phyloP scores from a whole-genome alignment of 2,329 filamentous ascomycete species.

The Dendrostoma leiphaemia region DNA sequence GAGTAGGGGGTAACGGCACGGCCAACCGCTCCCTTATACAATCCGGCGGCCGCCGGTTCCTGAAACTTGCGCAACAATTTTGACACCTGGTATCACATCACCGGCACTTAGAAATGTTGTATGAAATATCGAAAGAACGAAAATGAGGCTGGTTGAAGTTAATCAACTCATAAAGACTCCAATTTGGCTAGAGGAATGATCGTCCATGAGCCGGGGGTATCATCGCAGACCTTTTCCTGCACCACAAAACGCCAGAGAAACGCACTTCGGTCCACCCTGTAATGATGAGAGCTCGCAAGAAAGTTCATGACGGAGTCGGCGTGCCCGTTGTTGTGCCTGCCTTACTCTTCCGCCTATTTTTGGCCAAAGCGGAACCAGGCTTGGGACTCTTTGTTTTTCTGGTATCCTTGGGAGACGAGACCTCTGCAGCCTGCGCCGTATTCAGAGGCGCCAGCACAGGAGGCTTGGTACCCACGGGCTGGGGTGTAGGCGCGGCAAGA shows the following conservation, averaged over 20 bases:
- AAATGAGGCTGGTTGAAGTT: no score
- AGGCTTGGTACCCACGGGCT: slow-evolving; percentile 21
- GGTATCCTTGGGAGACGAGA: slow-evolving; percentile 34
- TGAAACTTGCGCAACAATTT: no score
- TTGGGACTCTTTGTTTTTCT: slow-evolving; percentile 45
- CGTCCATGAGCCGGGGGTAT: slow-evolving; percentile 1
- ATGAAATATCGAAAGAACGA: no score
- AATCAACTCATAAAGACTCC: neutral
- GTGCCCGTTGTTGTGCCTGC: slow-evolving; percentile 19
- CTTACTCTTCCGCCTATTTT: slow-evolving; percentile 47
- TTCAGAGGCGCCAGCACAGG: slow-evolving; percentile 32
- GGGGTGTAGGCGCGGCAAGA: slow-evolving; percentile 19
- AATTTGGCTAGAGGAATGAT: neutral
- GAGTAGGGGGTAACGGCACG: no score
- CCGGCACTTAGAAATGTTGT: no score
- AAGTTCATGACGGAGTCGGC: slow-evolving; percentile 26
- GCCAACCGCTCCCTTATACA: no score
- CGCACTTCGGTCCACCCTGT: no score
- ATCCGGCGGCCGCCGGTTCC: no score
- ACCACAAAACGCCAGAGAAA: no score
- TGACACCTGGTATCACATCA: no score
- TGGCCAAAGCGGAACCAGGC: slow-evolving; percentile 36
- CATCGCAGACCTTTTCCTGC: neutral
- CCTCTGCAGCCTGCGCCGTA: slow-evolving; percentile 42
- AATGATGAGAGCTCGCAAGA: neutral